Base-by-base conservation (phyloP, 75 land plant species). In the Cryptomeria japonica region DNA sequence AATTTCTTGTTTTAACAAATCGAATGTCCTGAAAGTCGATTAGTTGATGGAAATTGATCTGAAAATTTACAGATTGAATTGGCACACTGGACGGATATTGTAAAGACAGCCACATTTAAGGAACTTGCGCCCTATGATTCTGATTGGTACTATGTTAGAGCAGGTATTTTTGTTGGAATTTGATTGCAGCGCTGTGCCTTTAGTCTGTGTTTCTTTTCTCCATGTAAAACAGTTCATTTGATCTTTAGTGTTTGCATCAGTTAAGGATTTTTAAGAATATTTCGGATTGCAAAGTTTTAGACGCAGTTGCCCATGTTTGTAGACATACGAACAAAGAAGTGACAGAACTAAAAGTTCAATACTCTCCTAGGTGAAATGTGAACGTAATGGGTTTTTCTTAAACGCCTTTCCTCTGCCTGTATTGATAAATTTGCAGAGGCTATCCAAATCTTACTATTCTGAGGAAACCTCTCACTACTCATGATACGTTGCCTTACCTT, bases 71-170 rank as follows among this genome's bases (percentile, higher is more conserved):
- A 96, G 97, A 85, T 96, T 70, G 97, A 96, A 89, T 88, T 96
- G 80, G 96, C 97, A 37, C 82, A 90, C 15, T 96, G 97, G 96
- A 88, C 89, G 16, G 97, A 96, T 85, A 91, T 96, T 83, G 97
- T 95, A n/a, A 96, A 96, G 90, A 95, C 96, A 78, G 95, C 88
- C 2, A 88, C 75, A 28, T 91, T 92, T 47, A 96, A 96, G 92
- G 97, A 95, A 86, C 97, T 96, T 84, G 94, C 97, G 22, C 97
- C 96, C 3, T 93, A 95, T 91, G 96, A 93, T 53, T 89, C 95
- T 36, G 96, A 96, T 85, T 96, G 96, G 97, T 96, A 93, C 88
- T 96, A 89, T 86, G 90, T 96, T 64, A 91, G 96, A 86, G 95
- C 97, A 80, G 96, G 97, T 96, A 79, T 78, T 78, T 47, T 11